A percentile compares a stretch with the other conserved stretches of the same genome.
These are phyloP conservation scores for Melastoma candidum DNA, from an alignment of 441 rosid species.

Conservation along the genomic window DNA sequence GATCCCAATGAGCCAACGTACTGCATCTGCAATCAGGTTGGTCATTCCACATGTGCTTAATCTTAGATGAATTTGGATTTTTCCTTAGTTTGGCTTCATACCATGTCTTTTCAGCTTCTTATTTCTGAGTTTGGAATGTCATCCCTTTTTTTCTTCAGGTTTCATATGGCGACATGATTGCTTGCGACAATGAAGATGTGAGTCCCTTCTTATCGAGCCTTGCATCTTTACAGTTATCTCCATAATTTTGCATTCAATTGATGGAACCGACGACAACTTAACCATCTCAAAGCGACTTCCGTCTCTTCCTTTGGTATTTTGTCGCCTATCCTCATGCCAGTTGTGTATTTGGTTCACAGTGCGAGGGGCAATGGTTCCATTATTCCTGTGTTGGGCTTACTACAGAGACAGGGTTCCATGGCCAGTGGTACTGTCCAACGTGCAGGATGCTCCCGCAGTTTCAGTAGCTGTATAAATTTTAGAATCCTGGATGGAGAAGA, in stretches of 20 bases:
- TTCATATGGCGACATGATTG: slow-evolving; percentile 98
- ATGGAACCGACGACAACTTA: neutral
- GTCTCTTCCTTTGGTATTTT: neutral
- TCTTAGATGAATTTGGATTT: no score
- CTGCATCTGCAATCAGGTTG: slow-evolving; percentile 97
- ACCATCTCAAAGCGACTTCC: neutral
- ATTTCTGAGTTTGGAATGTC: no score
- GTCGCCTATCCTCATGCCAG: slow-evolving; percentile 3
- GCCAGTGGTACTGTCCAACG: slow-evolving; percentile 98
- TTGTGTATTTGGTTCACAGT: slow-evolving; percentile 32
- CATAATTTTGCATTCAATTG: no score
- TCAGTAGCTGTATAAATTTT: slow-evolving; percentile 1
- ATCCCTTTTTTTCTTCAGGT: slow-evolving; percentile 33
- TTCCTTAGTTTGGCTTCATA: no score
- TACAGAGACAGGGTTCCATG: slow-evolving; percentile 93
- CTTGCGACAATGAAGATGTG: slow-evolving; percentile 96
- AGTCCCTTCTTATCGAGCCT: slow-evolving; percentile 20
- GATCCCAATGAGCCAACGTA: slow-evolving; percentile 98
- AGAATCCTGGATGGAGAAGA: neutral
- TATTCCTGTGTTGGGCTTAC: slow-evolving; percentile 91
- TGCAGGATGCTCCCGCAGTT: slow-evolving; percentile 49
- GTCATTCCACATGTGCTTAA: slow-evolving; percentile 7
- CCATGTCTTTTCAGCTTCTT: no score
- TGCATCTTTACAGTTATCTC: neutral
- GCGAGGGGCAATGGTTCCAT: slow-evolving; percentile 99